phyloP scores from a whole-genome alignment of 2,329 filamentous ascomycete species.

The Trichophyton rubrum region DNA sequence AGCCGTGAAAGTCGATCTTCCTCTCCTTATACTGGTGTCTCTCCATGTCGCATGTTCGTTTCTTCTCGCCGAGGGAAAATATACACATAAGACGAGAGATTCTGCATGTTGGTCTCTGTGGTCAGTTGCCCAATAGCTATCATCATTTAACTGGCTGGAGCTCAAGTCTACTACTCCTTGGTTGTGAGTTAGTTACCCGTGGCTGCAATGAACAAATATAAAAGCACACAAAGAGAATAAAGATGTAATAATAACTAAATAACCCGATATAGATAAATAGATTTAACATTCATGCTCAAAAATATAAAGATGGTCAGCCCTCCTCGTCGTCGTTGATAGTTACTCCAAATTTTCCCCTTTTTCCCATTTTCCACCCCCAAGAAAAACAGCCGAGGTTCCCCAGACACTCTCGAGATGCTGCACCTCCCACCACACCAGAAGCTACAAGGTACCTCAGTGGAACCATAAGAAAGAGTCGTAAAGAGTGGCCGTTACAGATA shows the following conservation, averaged over 20 bases:
- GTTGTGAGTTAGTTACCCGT: no score
- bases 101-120: no score
- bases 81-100: not conserved
- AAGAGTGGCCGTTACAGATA: not conserved
- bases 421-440: not conserved
- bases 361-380: not conserved
- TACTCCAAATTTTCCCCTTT: not conserved
- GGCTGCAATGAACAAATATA: no score
- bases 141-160: no score
- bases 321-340: not conserved
- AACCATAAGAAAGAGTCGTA: not conserved
- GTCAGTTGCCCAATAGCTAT: no score
- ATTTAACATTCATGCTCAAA: not conserved
- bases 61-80: not conserved
- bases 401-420: not conserved
- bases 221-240: no score
- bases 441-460: not conserved
- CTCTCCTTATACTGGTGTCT: no score
- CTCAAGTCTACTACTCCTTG: no score
- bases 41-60: no score
- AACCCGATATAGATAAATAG: no score
- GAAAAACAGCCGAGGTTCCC: not conserved
- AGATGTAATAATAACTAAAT: no score
- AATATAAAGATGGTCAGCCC: not conserved
- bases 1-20: slow-evolving; percentile 15